These are phyloP conservation scores for Talaromyces proteolyticus DNA, from an alignment of 495 filamentous ascomycete species.

Conservation along the genomic window DNA sequence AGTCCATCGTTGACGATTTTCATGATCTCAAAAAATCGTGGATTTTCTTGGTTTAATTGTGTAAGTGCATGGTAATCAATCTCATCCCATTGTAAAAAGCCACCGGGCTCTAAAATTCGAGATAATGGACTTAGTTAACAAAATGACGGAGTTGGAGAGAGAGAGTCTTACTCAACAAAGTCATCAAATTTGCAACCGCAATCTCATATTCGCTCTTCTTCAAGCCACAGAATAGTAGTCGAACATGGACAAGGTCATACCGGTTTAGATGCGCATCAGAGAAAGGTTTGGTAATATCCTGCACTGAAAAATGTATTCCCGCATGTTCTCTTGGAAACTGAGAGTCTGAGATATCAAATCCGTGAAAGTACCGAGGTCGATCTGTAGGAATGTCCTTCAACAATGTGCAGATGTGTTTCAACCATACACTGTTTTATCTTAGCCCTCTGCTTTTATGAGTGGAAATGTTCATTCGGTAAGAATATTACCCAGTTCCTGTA, in stretches of 20 bases:
- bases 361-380: slow-evolving; percentile 4
- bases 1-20: neutral
- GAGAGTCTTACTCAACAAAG: slow-evolving; percentile 6
- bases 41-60: neutral
- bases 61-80: slow-evolving; percentile 6
- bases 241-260: slow-evolving; percentile 17
- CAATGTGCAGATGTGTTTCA: neutral
- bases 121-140: neutral
- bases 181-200: slow-evolving; percentile 12
- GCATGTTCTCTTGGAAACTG: slow-evolving; percentile 9
- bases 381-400: neutral
- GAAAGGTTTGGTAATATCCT: slow-evolving; percentile 13
- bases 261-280: slow-evolving; percentile 8
- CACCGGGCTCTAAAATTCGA: slow-evolving; percentile 12
- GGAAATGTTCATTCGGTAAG: neutral
- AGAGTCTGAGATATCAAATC: slow-evolving; percentile 14
- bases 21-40: neutral
- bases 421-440: neutral
- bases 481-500: neutral
- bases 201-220: slow-evolving; percentile 5
- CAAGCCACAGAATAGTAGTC: slow-evolving; percentile 12
- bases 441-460: neutral
- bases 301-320: slow-evolving; percentile 9
- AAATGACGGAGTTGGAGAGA: neutral
- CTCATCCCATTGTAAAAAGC: slow-evolving; percentile 19